These are phyloP conservation scores for Fusarium miscanthi DNA, from an alignment of 2,329 filamentous ascomycete species.

Conservation along the genomic window DNA sequence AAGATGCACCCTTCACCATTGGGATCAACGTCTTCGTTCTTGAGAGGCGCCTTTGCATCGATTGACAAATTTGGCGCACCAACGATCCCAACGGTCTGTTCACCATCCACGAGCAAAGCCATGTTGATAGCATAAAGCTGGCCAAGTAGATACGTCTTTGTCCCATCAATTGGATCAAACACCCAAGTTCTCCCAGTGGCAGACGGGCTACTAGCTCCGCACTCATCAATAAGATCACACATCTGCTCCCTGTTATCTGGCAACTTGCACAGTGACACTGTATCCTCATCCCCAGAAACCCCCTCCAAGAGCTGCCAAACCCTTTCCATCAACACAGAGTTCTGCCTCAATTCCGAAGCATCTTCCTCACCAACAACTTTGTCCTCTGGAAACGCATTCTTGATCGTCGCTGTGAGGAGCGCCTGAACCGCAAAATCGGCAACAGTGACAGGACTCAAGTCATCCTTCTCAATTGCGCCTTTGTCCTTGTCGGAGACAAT, in stretches of 20 bases:
- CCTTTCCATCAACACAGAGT: slow-evolving; percentile 55
- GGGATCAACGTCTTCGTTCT: slow-evolving; percentile 58
- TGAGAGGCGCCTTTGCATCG: slow-evolving; percentile 53
- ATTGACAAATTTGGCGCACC: slow-evolving; percentile 59
- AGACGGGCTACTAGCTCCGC: slow-evolving; percentile 55
- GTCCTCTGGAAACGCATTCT: slow-evolving; percentile 62
- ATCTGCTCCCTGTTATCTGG: slow-evolving; percentile 57
- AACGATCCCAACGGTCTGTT: slow-evolving; percentile 62
- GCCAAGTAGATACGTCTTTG: slow-evolving; percentile 65
- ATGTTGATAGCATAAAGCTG: slow-evolving; percentile 69
- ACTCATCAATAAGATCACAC: slow-evolving; percentile 65
- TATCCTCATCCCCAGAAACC: slow-evolving; percentile 43
- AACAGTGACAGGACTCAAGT: slow-evolving; percentile 67
- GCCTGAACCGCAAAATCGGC: slow-evolving; percentile 71
- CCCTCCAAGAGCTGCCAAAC: slow-evolving; percentile 60
- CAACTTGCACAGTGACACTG: slow-evolving; percentile 44
- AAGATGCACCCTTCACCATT: slow-evolving; percentile 59
- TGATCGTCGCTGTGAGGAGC: slow-evolving; percentile 62
- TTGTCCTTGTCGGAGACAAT: slow-evolving; percentile 61
- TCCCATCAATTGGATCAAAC: slow-evolving; percentile 71
- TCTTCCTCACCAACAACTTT: slow-evolving; percentile 67
- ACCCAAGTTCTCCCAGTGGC: slow-evolving; percentile 62
- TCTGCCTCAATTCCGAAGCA: slow-evolving; percentile 58
- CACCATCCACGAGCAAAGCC: slow-evolving; percentile 61
- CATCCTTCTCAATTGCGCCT: slow-evolving; percentile 63